Base-by-base conservation (phyloP, 441 rosid species). In the Eruca vesicaria region DNA sequence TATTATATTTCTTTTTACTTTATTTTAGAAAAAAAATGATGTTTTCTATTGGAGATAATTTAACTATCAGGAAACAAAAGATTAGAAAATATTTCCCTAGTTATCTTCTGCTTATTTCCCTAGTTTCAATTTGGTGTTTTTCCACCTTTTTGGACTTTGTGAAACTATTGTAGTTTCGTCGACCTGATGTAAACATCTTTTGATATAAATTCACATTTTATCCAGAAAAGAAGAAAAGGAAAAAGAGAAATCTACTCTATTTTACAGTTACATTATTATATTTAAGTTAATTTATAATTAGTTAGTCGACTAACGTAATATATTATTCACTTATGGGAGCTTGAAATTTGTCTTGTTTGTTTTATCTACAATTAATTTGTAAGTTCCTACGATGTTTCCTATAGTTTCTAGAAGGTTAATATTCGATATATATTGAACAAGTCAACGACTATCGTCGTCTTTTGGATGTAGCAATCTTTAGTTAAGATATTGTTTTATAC, bases 361-460 rank as follows among this genome's bases (percentile, higher is more conserved):
- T 72, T 12, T 16, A 43, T 59, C 15, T 50, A 67, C 56, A 60
- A 31, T 62, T 15, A 67, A 26, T 61, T 57, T 71, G 76, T 59
- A 71, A 77, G 72, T 58, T 71, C 72, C 50, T 59, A 72, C 26
- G 74, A 72, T 72, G 64, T 52, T 67, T 67, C 74, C 66, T 62
- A 72, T 14, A 38, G 74, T 61, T 77, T 66, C 66, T 23, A 66
- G 68, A 72, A 71, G 72, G 18, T 55, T 61, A 62, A 50, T 19
- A 66, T 52, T 35, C 19, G 73, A 71, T 56, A 28, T 58, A 58
- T 61, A 41, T 15, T 50, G 57, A 38, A 53, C n/a, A 78, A 72
- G 78, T 78, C 81, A 78, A 72, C 74, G 73, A 78, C 78, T 72
- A 32, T 36, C 45, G 78, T 78, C 70, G 71, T 72, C 43, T 66